Percentiles rank a stretch among this genome's conserved stretches.
phyloP scores from a whole-genome alignment of 345 rosid species.

The Noccaea bulbosa region DNA sequence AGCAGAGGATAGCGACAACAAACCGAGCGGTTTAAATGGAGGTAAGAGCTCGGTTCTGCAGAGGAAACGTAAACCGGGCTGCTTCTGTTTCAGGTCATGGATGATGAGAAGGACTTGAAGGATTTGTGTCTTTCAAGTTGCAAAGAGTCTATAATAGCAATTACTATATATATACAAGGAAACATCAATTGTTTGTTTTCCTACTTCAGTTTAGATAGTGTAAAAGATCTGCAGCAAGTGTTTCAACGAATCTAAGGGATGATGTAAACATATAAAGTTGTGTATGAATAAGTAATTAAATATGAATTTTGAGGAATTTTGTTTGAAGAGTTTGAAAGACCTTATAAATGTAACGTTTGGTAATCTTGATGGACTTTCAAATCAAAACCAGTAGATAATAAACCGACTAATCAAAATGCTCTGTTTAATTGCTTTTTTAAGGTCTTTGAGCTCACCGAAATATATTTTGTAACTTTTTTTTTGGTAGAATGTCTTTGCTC shows the following conservation, averaged over 20 bases:
- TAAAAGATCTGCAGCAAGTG: constrained; percentile 17
- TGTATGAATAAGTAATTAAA: neutral
- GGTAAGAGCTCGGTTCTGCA: constrained; percentile 26
- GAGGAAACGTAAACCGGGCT: constrained; percentile 31
- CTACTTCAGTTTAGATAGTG: neutral
- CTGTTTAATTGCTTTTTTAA: too few relatives aligned
- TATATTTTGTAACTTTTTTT: neutral
- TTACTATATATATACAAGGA: constrained; percentile 20
- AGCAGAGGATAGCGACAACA: constrained; percentile 2
- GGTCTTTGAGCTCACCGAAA: neutral
- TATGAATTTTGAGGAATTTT: neutral
- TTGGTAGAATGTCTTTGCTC: neutral
- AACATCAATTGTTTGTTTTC: constrained; percentile 11
- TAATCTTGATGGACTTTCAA: too few relatives aligned
- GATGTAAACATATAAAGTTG: constrained; percentile 15
- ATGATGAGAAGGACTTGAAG: constrained; percentile 21
- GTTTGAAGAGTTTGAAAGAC: neutral
- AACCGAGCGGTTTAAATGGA: constrained; percentile 25
- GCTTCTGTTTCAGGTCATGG: constrained; percentile 36
- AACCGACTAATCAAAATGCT: too few relatives aligned
- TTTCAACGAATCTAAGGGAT: constrained; percentile 13
- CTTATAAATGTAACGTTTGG: too few relatives aligned
- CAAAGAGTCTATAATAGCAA: constrained; percentile 18
- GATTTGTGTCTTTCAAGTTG: constrained; percentile 27
- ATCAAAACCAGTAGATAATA: too few relatives aligned